Base-by-base conservation (phyloP, 2,329 filamentous ascomycete genomes). In the Septoria linicola region DNA sequence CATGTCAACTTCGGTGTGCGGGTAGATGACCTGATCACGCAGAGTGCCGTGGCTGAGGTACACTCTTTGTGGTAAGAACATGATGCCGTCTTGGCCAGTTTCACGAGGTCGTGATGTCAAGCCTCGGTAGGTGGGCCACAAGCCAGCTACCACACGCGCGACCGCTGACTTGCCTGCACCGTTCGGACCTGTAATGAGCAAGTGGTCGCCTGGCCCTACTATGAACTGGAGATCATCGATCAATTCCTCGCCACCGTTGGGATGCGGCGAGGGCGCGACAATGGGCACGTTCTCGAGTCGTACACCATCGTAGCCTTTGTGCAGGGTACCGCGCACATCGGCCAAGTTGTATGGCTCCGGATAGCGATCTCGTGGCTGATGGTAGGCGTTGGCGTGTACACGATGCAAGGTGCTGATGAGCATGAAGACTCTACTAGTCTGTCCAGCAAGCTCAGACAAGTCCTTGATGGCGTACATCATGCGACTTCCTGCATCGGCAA, bases 381-480 rank as follows among this genome's bases (percentile, higher is more conserved):
- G 84, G 71, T 99, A 99, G 1, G 91, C 88, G 64, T 90, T 82
- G 42, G 93, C 90, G 65, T 99, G 91, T 1, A 95, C 91, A 25
- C 93, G 84, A 66, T 99, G 93, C 20, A 99, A 80, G 0, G 93
- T 96, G 37, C 90, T 92, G 65, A 99, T 95, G 34, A 99, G 79
- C 8, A 90, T 95, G 73, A 96, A 99, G 10, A 99, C 91, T 37
- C 93, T 84, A 52, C 89, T 96, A 0, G 93, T 99, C 73, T 97
- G 95, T 17, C 93, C 93, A 4, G 93, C 93, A 27, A 99, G 78
- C 68, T 99, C 93, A 1, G 91, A 91, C 30, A 99, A 81, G 66
- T 99, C 95, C 72, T 99, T 99, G 76, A 99, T 95, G 56, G 88
- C 93, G 76, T 99, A 99, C 93, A 99, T 99, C 89, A 99, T 96